Evolutionary conservation across 1,284 basidiomycete species (phyloP).

Genomic region (Puccinia horiana): DNA sequence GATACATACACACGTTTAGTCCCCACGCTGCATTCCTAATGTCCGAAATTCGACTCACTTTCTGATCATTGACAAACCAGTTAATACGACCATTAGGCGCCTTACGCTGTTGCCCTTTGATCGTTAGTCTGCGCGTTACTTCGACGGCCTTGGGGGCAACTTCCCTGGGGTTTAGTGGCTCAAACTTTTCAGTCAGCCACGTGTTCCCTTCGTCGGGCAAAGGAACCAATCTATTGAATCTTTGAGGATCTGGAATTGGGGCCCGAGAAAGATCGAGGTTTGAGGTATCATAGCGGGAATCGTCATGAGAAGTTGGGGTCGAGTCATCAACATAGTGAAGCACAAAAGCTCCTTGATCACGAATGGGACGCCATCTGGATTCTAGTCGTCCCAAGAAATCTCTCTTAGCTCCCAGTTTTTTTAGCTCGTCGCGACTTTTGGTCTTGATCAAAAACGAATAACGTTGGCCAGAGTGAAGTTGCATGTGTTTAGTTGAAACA

Average conservation of each 20-base stretch:
- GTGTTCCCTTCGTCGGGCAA: conserved; percentile 25
- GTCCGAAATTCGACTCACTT: conserved; percentile 1
- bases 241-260: background rate
- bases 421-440: conserved; percentile 47
- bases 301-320: background rate
- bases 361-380: conserved; percentile 22
- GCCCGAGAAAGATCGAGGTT: background rate
- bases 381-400: conserved; percentile 37
- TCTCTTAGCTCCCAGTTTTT: conserved; percentile 3
- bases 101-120: conserved; percentile 36
- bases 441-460: conserved; percentile 52
- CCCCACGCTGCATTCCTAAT: too few relatives aligned
- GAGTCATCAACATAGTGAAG: conserved; percentile 49
- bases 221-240: conserved; percentile 1
- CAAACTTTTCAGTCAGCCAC: conserved; percentile 24
- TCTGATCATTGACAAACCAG: conserved; percentile 39
- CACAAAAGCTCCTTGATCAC: conserved; percentile 33
- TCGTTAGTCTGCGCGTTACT: conserved; percentile 36
- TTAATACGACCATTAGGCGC: conserved; percentile 1
- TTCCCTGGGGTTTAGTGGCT: conserved; percentile 25
- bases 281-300: background rate
- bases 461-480: conserved; percentile 54
- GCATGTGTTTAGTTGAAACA: conserved; percentile 49
- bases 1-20: background rate
- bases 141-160: conserved; percentile 23